Percentiles rank a stretch among this genome's conserved stretches.
Evolutionary conservation across 1,284 basidiomycete genomes (phyloP).

Genomic region (Rhodotorula sp.): DNA sequence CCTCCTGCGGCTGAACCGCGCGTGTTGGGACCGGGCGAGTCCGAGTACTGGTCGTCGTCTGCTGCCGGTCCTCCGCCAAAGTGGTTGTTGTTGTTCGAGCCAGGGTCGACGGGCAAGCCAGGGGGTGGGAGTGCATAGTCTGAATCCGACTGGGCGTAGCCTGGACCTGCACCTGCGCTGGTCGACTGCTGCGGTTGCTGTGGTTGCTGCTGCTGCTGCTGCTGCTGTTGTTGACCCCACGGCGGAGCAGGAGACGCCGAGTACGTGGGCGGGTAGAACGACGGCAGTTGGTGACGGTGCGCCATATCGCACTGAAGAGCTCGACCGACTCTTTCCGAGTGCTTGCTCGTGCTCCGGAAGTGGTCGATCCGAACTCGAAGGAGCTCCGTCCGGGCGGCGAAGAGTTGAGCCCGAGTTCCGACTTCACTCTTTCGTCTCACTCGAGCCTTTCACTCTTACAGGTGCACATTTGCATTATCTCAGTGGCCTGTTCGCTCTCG

Average conservation of each 20-base stretch:
- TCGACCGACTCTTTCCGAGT: too few species aligned
- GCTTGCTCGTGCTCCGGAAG: too few species aligned
- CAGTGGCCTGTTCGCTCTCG: too few species aligned
- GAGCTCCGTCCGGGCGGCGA: too few species aligned
- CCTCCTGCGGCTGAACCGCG: not conserved
- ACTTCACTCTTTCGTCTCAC: too few species aligned
- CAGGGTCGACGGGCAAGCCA: not conserved
- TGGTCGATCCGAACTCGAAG: too few species aligned
- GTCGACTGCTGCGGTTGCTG: not conserved
- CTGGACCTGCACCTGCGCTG: not conserved
- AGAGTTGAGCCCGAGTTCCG: too few species aligned
- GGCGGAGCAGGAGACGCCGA: not conserved
- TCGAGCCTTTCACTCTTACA: too few species aligned
- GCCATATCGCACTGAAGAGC: not conserved
- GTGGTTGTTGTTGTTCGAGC: not conserved
- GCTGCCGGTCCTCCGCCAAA: not conserved
- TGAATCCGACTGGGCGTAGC: not conserved
- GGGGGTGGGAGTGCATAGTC: not conserved
- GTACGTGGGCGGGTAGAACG: conserved; percentile 14
- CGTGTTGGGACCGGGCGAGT: conserved; percentile 13
- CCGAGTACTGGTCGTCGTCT: conserved; percentile 7
- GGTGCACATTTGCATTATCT: too few species aligned
- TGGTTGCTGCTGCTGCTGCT: not conserved
- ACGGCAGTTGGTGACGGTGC: conserved; percentile 5
- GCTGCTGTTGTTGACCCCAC: not conserved